phyloP scores from a whole-genome alignment of 108 stramenopile species.

The Discostella pseudostelligera region DNA sequence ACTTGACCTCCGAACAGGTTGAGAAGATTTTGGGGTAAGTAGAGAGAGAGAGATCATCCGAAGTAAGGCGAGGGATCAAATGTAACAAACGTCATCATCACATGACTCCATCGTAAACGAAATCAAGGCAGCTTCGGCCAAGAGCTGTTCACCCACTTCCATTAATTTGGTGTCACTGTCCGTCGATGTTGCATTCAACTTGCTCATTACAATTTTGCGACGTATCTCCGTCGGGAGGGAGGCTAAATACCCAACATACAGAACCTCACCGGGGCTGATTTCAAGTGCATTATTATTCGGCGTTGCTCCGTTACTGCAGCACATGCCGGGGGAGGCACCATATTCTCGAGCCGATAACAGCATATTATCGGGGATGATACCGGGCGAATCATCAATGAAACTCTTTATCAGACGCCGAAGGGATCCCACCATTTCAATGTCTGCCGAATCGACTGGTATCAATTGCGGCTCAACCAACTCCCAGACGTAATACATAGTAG shows the following conservation, averaged over 20 bases:
- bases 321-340: background rate
- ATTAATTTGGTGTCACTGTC: constrained; percentile 12
- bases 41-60: background rate
- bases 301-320: constrained; percentile 20
- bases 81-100: constrained; percentile 39
- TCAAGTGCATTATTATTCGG: constrained; percentile 16
- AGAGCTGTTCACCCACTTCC: constrained; percentile 48
- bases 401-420: constrained; percentile 17
- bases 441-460: constrained; percentile 37
- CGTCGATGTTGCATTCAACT: background rate
- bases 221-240: constrained; percentile 49
- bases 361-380: background rate
- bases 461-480: constrained; percentile 62
- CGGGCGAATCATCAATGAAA: constrained; percentile 11
- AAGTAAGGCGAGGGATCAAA: background rate
- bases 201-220: constrained; percentile 22
- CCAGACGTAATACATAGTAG: constrained; percentile 46
- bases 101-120: constrained; percentile 61
- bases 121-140: constrained; percentile 67
- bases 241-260: constrained; percentile 63
- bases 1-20: constrained; percentile 63
- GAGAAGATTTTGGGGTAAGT: constrained; percentile 53
- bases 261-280: constrained; percentile 47
- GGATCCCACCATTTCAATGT: constrained; percentile 33
- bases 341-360: background rate